These are phyloP conservation scores for Aegilops sharonensis DNA, from an alignment of 176 grass and related monocot genomes.

Conservation along the genomic window DNA sequence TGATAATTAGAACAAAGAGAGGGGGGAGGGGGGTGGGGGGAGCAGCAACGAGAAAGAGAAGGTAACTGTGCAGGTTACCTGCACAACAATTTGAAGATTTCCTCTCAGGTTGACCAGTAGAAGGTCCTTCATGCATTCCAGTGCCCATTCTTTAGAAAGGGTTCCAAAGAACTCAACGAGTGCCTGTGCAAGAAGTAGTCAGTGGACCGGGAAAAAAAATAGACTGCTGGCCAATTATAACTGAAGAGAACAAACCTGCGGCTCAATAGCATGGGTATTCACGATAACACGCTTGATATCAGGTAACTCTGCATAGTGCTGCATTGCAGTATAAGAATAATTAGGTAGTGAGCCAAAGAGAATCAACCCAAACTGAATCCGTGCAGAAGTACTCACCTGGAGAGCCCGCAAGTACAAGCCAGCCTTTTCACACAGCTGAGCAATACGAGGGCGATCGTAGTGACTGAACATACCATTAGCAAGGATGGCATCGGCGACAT, in stretches of 20 bases:
- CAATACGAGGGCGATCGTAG: conserved; percentile 93
- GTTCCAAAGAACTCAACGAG: conserved; percentile 98
- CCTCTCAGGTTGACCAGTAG: conserved; percentile 87
- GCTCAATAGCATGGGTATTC: conserved; percentile 96
- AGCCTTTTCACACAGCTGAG: conserved; percentile 95
- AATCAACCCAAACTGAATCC: conserved; percentile 1
- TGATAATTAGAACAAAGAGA: conserved; percentile 5
- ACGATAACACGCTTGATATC: conserved; percentile 96
- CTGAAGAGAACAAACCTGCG: conserved; percentile 63
- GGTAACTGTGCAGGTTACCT: conserved; percentile 42
- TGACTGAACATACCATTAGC: conserved; percentile 99
- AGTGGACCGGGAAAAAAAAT: neutral
- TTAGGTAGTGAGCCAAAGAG: neutral
- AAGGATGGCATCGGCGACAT: conserved; percentile 98
- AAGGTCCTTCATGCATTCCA: conserved; percentile 99
- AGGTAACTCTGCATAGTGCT: conserved; percentile 93
- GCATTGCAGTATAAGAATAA: conserved; percentile 34
- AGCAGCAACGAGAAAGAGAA: neutral
- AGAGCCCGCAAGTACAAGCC: conserved; percentile 89
- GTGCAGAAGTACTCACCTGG: conserved; percentile 49
- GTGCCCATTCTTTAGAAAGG: conserved; percentile 86
- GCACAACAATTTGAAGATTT: conserved; percentile 97
- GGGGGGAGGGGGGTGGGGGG: neutral
- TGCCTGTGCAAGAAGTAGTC: conserved; percentile 43
- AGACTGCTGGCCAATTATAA: neutral